Conservation (phyloP, 2,329 filamentous ascomycete species). For the Aspergillus sp. region DNA sequence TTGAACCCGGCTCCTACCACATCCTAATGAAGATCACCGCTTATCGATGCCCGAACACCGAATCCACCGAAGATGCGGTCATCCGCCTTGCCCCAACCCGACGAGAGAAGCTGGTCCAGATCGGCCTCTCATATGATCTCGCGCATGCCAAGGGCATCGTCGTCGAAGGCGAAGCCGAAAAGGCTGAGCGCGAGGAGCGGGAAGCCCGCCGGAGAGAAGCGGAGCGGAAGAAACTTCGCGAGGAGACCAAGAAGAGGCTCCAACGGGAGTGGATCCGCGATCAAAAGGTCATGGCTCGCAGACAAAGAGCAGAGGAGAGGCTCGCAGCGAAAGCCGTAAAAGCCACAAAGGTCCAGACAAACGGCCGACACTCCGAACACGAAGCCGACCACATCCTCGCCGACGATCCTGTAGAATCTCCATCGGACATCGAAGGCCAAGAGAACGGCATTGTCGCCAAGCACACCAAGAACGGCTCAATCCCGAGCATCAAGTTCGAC, state of each 20-base stretch:
- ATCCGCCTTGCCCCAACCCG: conserved; percentile 63
- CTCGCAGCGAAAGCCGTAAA: conserved; percentile 26
- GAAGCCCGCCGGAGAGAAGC: conserved; percentile 39
- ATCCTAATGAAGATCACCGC: conserved; percentile 77
- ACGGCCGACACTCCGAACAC: conserved; percentile 5
- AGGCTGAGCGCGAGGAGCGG: conserved; percentile 40
- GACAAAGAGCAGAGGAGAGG: conserved; percentile 36
- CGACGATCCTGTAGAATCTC: conserved; percentile 33
- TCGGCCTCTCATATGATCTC: conserved; percentile 52
- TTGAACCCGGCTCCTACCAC: conserved; percentile 75
- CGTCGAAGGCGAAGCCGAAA: conserved; percentile 44
- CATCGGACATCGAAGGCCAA: conserved; percentile 30
- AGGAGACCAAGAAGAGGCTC: conserved; percentile 44
- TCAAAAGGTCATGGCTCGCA: conserved; percentile 40
- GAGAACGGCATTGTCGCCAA: conserved; percentile 25
- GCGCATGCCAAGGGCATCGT: conserved; percentile 51
- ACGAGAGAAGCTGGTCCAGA: conserved; percentile 70
- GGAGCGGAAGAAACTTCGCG: conserved; percentile 42
- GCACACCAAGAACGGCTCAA: conserved; percentile 22
- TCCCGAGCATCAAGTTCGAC: conserved; percentile 36
- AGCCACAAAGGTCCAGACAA: conserved; percentile 10
- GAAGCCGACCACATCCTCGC: conserved; percentile 25
- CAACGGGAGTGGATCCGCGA: conserved; percentile 48
- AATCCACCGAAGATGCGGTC: conserved; percentile 69
- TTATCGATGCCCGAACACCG: conserved; percentile 55